Base-by-base conservation (phyloP, 441 rosid species). In the Croton setiger region DNA sequence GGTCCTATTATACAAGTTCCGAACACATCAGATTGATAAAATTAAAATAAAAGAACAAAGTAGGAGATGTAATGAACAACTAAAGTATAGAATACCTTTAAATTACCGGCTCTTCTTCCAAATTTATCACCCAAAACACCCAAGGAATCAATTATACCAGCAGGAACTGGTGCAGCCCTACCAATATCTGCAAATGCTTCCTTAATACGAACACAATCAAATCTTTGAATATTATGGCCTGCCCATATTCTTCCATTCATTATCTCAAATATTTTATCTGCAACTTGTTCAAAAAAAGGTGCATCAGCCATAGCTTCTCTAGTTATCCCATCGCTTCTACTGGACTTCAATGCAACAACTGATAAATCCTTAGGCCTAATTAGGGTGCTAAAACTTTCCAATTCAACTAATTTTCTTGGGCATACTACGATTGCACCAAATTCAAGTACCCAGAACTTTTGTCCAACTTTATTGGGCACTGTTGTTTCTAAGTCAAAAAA, bases 351-450 rank as follows among this genome's bases (percentile, higher is more conserved):
- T 21, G 96, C 66, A 0, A 89, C 97, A 8, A 27, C 88, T 0
- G 86, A 82, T 70, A 89, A 68, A 77, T 92, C 89, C 67, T 60
- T 81, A 0, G 99, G 99, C 72, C 88, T 82, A 43, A 95, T 79
- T 67, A 92, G 82, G 31, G 99, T 90, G 47, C 81, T 81, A 79
- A 69, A 94, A 63, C 89, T 87, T 69, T 83, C 83, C 0, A 95
- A 77, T 84, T 95, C 99, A 0, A 79, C 81, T 0, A 95, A 86
- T 74, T 83, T 89, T 56, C 72, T 67, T 0, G 97, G 93, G 64
- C 99, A 95, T 53, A 95, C 90, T 4, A 89, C 74, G n/a, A 95
- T 88, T 63, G 99, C 97, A 7, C 99, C 99, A 5, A 95, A 95
- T 80, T 95, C 99, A 75, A 95, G 74, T 21, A 95, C 83, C 67